Evolutionary conservation across 2,329 filamentous ascomycete genomes (phyloP).

Genomic region (Arachnomyces sp.): DNA sequence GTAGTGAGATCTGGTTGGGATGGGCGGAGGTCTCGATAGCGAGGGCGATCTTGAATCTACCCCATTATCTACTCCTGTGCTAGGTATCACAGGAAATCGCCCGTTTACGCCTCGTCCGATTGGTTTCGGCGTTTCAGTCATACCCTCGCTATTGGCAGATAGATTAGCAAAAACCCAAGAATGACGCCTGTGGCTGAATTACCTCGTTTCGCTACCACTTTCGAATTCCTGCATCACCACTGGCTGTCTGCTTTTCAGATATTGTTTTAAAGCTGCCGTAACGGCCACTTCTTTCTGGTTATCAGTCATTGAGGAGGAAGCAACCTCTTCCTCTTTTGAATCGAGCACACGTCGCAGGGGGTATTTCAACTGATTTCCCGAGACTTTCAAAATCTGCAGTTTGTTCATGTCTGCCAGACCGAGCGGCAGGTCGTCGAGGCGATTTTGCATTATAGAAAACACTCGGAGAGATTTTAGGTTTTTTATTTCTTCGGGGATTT

Average conservation of each 20-base stretch:
- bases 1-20: constrained; percentile 73
- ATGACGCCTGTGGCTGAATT: constrained; percentile 4
- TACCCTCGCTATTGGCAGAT: constrained; percentile 54
- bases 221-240: constrained; percentile 35
- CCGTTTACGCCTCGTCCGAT: constrained; percentile 47
- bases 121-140: constrained; percentile 67
- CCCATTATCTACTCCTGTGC: constrained; percentile 49
- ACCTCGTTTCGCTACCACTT: constrained; percentile 39
- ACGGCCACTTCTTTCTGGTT: constrained; percentile 53
- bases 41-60: constrained; percentile 64
- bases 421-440: constrained; percentile 72
- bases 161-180: constrained; percentile 6
- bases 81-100: constrained; percentile 51
- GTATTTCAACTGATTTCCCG: constrained; percentile 77
- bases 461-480: constrained; percentile 81
- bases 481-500: constrained; percentile 69
- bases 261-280: constrained; percentile 53
- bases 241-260: constrained; percentile 42
- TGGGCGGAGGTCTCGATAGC: constrained; percentile 60
- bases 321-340: constrained; percentile 57
- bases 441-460: constrained; percentile 77
- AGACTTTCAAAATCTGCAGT: constrained; percentile 78
- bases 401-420: constrained; percentile 85
- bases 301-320: constrained; percentile 44
- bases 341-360: constrained; percentile 64